A percentile compares a stretch with the other conserved stretches of the same genome.
Evolutionary conservation across 208 protist genomes (phyloP).

Genomic region (Crithidia brevicula): DNA sequence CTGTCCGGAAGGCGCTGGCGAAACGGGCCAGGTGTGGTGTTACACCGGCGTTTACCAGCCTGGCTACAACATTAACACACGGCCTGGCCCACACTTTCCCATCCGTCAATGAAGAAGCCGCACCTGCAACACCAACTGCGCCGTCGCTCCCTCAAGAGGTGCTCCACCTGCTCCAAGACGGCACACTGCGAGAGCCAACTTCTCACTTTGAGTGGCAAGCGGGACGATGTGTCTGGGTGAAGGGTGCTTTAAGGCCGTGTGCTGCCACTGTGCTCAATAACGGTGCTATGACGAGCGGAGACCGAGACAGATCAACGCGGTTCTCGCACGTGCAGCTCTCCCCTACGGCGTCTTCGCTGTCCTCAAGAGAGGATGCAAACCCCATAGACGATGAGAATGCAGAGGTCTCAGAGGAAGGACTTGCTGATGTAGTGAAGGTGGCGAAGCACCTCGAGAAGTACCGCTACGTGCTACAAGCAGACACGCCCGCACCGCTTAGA

Average conservation of each 20-base stretch:
- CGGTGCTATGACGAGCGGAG: no score
- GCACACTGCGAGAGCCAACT: neutral
- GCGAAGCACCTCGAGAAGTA: constrained; percentile 29
- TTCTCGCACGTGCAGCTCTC: constrained; percentile 3
- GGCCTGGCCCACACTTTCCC: neutral
- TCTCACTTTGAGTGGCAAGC: constrained; percentile 22
- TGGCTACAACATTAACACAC: neutral
- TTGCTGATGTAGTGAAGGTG: constrained; percentile 9
- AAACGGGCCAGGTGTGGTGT: constrained; percentile 23
- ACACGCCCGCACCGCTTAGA: neutral
- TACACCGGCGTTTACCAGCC: neutral
- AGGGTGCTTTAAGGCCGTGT: neutral
- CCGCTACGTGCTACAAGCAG: neutral
- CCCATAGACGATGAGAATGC: no score
- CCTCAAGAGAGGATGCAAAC: no score
- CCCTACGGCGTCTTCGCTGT: neutral
- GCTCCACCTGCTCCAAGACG: constrained; percentile 26
- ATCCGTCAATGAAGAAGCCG: neutral
- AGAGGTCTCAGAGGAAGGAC: no score
- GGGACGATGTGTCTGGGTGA: neutral
- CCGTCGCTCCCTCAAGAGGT: constrained; percentile 15
- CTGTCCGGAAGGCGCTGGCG: constrained; percentile 12
- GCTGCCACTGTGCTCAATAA: neutral
- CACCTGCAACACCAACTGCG: neutral
- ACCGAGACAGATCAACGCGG: neutral